These are phyloP conservation scores for Discostella stelligera DNA, from an alignment of 352 stramenopile species.

Conservation along the genomic window DNA sequence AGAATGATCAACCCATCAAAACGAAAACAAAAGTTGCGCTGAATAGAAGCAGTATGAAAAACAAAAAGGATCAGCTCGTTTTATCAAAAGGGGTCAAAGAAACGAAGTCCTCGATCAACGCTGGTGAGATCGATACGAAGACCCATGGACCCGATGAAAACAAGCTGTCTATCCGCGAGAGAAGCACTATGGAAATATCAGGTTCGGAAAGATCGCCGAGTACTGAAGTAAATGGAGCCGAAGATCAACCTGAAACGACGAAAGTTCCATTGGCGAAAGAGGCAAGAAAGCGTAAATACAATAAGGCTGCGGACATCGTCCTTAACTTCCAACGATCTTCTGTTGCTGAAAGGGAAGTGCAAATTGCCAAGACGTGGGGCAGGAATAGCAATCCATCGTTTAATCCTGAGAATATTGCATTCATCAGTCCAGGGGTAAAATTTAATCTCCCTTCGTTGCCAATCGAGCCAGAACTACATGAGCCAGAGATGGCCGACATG, in stretches of 20 bases:
- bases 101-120: neutral
- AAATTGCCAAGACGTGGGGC: conserved; percentile 35
- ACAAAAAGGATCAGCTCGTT: conserved; percentile 5
- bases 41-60: conserved; percentile 9
- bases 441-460: conserved; percentile 40
- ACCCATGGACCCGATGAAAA: neutral
- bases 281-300: neutral
- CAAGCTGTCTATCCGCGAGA: conserved; percentile 13
- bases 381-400: conserved; percentile 4
- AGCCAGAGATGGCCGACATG: neutral
- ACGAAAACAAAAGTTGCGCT: conserved; percentile 10
- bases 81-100: conserved; percentile 3
- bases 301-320: conserved; percentile 31
- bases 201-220: conserved; percentile 3
- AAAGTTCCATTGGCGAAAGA: conserved; percentile 15
- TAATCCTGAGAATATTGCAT: conserved; percentile 14
- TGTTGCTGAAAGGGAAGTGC: conserved; percentile 24
- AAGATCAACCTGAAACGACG: conserved; percentile 17
- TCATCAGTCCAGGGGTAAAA: conserved; percentile 32
- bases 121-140: conserved; percentile 17
- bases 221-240: conserved; percentile 5
- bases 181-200: conserved; percentile 12
- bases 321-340: conserved; percentile 27
- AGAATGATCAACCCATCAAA: conserved; percentile 1
- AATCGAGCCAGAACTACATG: conserved; percentile 30